Percentiles rank a stretch among this genome's conserved stretches.
These are phyloP conservation scores for Synchytrium microbalum DNA, from an alignment of 371 early-diverging fungal genomes.

Conservation along the genomic window DNA sequence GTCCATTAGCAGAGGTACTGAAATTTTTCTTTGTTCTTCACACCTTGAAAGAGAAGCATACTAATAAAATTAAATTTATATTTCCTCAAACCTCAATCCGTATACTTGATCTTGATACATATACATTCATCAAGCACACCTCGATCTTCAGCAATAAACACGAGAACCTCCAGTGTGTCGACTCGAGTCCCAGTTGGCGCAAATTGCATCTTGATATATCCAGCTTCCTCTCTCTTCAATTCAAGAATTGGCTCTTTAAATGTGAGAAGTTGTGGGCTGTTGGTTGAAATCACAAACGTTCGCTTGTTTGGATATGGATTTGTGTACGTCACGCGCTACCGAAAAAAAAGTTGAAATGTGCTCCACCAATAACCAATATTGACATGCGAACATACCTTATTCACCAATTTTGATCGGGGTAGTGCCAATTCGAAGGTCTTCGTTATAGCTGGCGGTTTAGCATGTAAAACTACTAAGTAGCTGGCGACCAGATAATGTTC, in stretches of 20 bases:
- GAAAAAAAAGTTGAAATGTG: background rate
- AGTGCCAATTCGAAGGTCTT: constrained; percentile 39
- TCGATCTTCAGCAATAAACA: constrained; percentile 41
- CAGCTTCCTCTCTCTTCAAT: constrained; percentile 29
- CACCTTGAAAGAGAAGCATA: no score
- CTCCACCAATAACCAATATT: background rate
- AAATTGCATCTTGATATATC: constrained; percentile 38
- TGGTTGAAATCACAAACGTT: constrained; percentile 31
- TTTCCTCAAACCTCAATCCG: background rate
- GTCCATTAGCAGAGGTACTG: no score
- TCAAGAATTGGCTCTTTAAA: constrained; percentile 33
- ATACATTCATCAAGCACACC: constrained; percentile 43
- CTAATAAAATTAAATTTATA: no score
- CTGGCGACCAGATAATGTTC: constrained; percentile 25
- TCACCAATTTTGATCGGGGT: constrained; percentile 25
- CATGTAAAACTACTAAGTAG: constrained; percentile 38
- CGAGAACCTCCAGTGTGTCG: constrained; percentile 17
- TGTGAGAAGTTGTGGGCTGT: constrained; percentile 30
- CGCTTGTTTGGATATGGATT: constrained; percentile 38
- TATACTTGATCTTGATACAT: constrained; percentile 17
- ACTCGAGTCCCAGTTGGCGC: constrained; percentile 12
- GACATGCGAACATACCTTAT: constrained; percentile 28
- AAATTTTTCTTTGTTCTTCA: no score
- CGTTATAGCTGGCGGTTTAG: constrained; percentile 30
- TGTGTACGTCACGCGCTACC: constrained; percentile 40